Conservation (phyloP, 805 yeast genomes). For the Nakazawaea ernobii region DNA sequence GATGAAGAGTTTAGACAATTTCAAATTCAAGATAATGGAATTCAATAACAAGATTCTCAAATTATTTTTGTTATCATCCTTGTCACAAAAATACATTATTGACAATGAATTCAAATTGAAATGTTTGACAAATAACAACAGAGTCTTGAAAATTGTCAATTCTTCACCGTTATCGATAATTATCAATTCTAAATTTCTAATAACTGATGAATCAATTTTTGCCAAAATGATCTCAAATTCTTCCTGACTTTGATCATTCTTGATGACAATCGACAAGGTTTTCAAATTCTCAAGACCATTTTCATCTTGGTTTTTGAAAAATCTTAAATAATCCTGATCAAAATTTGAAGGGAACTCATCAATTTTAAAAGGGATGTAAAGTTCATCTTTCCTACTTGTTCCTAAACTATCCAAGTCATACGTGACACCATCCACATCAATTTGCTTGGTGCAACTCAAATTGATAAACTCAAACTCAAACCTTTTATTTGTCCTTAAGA, state of each 20-base stretch:
- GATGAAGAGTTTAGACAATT: neutral
- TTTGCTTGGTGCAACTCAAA: neutral
- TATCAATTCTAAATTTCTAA: slow-evolving; percentile 5
- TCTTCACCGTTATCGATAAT: slow-evolving; percentile 8
- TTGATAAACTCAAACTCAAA: slow-evolving; percentile 3
- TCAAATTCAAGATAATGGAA: slow-evolving; percentile 2
- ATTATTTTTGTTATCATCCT: slow-evolving; percentile 6
- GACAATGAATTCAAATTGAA: neutral
- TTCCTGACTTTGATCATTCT: neutral
- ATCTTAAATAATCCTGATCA: neutral
- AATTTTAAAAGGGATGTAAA: slow-evolving; percentile 1
- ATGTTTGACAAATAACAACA: neutral
- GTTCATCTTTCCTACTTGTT: neutral
- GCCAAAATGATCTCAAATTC: slow-evolving; percentile 1
- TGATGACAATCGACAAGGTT: slow-evolving; percentile 4
- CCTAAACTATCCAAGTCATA: neutral
- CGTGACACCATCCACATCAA: neutral
- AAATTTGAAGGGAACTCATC: slow-evolving; percentile 1
- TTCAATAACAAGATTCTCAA: slow-evolving; percentile 8
- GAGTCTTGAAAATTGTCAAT: slow-evolving; percentile 2
- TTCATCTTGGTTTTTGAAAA: neutral
- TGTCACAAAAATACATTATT: neutral
- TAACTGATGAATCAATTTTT: neutral
- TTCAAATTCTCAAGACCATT: neutral
- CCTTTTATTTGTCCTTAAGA: neutral